Evolutionary conservation across 2,329 filamentous ascomycete genomes (phyloP), one percentile per base, ranked within the genome.

Genomic region (Diplodia sapinea): DNA sequence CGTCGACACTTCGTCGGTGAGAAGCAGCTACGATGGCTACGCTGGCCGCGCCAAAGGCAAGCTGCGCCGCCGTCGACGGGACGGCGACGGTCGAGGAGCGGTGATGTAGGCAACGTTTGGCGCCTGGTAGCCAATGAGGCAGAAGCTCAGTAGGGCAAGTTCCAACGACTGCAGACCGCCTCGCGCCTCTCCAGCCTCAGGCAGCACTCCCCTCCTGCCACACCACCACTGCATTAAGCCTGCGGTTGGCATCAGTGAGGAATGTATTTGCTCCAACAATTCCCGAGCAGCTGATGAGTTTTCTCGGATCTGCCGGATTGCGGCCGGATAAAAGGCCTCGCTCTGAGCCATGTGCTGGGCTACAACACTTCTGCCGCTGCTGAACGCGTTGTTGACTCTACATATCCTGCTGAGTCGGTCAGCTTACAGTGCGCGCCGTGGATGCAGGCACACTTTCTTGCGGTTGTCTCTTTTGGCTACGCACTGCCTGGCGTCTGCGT

Each of bases 171-270:
- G 55, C 57, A 47, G 36, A 49, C 56, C 40, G 57, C 40, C 56
- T 38, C 56, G 57, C 43, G 40, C 57, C n/a, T 50, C 57, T 20
- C 29, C 29, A 51, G 59, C 59, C 59, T 63, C 59, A 63, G 59
- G 59, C 59, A 63, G 59, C 59, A 51, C 43, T 61, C n/a, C 26
- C 15, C 38, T n/a, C 38, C 38, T 36, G 57, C 43, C 7, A 50
- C 12, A 20, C 57, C 40, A 62, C 23, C 38, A 61, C 56, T 11
- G 33, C 54, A 57, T 40, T 26, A 20, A 17, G 20, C 36, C 55
- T 20, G 20, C n/a, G 26, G 12, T 15, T n/a, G n/a, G 52, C n/a
- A 56, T 33, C 29, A 55, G 23, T 31, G 31, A 57, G 54, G 40
- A 29, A 36, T 38, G 17, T n/a, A 31, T 29, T 8, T 31, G 31